phyloP scores from a whole-genome alignment of 2,329 filamentous ascomycete species.

The Penicillium thymicola region DNA sequence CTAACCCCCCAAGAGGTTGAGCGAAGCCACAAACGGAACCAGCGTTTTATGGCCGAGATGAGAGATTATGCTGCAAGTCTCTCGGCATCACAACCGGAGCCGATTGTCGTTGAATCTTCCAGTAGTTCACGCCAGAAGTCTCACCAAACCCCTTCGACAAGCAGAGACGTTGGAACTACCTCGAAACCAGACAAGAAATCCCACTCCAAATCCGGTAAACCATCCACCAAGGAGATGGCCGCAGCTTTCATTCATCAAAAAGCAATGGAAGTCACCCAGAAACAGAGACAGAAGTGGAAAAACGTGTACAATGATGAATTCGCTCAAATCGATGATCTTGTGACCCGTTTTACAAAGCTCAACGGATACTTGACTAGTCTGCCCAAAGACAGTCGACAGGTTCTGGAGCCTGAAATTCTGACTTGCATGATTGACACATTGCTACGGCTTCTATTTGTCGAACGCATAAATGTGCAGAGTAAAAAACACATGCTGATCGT shows the following conservation, averaged over 20 bases:
- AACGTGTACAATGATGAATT: conserved; percentile 3
- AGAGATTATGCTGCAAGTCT: conserved; percentile 67
- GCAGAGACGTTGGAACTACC: background rate
- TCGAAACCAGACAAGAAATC: background rate
- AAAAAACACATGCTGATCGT: conserved; percentile 44
- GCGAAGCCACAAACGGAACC: conserved; percentile 47
- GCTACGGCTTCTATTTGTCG: conserved; percentile 12
- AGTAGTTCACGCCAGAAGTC: background rate
- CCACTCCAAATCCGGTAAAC: background rate
- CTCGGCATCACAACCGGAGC: conserved; percentile 37
- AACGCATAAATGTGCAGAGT: conserved; percentile 12
- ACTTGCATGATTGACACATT: conserved; percentile 28
- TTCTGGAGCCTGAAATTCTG: conserved; percentile 46
- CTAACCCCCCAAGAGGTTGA: conserved; percentile 9
- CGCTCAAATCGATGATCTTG: background rate
- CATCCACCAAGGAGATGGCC: conserved; percentile 1
- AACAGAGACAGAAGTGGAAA: conserved; percentile 8
- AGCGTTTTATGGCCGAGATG: conserved; percentile 66
- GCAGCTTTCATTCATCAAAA: conserved; percentile 3
- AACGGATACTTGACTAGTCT: conserved; percentile 49
- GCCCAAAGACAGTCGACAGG: conserved; percentile 34
- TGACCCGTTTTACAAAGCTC: conserved; percentile 48
- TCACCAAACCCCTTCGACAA: background rate
- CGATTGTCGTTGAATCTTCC: conserved; percentile 5
- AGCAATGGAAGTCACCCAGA: conserved; percentile 2